Conservation (phyloP, 148 eudicot species). For the Polygonum aviculare region DNA sequence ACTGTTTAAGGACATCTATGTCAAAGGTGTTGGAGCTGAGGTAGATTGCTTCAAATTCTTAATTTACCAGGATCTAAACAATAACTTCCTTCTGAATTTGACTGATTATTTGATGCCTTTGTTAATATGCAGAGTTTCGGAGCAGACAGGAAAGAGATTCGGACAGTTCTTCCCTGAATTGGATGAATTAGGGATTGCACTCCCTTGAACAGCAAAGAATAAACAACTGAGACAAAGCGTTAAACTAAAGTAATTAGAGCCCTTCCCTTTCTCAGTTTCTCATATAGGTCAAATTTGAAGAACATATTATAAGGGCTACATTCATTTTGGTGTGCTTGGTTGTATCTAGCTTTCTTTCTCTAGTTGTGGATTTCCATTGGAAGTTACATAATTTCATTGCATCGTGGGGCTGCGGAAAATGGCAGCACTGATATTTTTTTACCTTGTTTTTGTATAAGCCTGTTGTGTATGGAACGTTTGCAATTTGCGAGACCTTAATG, state of each 20-base stretch:
- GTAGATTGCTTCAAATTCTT: constrained; percentile 25
- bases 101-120: background rate
- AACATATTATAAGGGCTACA: background rate
- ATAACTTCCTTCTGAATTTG: background rate
- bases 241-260: background rate
- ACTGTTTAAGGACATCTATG: constrained; percentile 75
- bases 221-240: background rate
- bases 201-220: background rate
- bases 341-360: background rate
- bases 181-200: constrained; percentile 8
- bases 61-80: background rate
- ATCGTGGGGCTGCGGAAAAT: background rate
- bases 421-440: background rate
- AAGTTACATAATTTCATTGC: background rate
- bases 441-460: background rate
- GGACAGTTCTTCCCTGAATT: constrained; percentile 64
- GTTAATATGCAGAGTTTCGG: constrained; percentile 59
- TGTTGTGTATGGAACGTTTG: background rate
- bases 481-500: background rate
- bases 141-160: constrained; percentile 80
- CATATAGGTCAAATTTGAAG: background rate
- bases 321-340: constrained; percentile 5
- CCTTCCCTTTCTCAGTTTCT: background rate
- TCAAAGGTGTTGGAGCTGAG: constrained; percentile 76
- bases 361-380: background rate